Percentiles rank a stretch among this genome's conserved stretches.
Conservation (phyloP, 169 alveolate species). For the Miamiensis avidus region DNA sequence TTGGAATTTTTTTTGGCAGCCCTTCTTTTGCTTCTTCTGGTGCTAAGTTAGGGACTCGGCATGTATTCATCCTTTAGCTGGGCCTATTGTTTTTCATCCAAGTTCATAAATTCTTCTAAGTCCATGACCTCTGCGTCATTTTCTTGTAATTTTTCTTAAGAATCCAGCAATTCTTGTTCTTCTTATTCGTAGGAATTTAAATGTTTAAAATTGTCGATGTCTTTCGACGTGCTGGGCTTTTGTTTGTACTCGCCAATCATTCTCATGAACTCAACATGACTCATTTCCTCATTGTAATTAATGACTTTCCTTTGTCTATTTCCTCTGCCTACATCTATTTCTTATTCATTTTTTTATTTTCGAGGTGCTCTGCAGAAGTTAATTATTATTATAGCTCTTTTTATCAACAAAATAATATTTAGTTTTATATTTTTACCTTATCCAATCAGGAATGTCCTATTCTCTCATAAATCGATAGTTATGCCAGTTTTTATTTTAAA, state of each 20-base stretch:
- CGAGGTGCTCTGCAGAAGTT: background rate
- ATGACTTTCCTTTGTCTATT: background rate
- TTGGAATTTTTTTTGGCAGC: background rate
- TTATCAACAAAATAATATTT: too few species aligned
- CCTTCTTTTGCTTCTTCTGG: too few species aligned
- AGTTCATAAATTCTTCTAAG: background rate
- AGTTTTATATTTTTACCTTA: slow-evolving; percentile 40
- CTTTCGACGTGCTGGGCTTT: background rate
- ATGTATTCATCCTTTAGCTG: too few species aligned
- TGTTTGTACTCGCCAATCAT: background rate
- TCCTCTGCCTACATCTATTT: background rate
- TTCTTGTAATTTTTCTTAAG: background rate
- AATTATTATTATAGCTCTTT: background rate
- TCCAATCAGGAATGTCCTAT: slow-evolving; percentile 84
- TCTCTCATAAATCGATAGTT: slow-evolving; percentile 77
- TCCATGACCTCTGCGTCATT: background rate
- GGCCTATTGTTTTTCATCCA: too few species aligned
- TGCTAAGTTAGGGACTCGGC: too few species aligned
- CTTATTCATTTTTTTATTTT: background rate
- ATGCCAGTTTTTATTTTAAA: slow-evolving; percentile 22
- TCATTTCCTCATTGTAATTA: background rate
- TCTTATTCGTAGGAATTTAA: too few species aligned
- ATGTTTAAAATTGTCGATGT: too few species aligned
- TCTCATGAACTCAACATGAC: background rate
- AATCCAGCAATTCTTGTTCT: too few species aligned